These are phyloP conservation scores for Sphenostylis stenocarpa DNA, from an alignment of 306 rosid genomes.

Conservation along the genomic window DNA sequence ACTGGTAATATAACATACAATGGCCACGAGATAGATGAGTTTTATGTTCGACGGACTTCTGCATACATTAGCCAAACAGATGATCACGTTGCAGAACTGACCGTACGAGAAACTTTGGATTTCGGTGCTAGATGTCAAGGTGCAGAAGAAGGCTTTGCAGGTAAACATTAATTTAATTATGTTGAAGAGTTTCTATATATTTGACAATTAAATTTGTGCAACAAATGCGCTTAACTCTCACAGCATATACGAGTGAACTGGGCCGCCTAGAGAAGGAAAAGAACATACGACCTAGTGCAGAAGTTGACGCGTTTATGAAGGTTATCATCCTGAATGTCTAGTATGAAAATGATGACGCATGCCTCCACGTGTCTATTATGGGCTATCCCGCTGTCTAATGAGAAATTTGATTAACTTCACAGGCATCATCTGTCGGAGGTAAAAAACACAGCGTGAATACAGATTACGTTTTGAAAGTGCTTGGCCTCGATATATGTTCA, in stretches of 20 bases:
- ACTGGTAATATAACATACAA: constrained; percentile 76
- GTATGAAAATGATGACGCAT: not conserved
- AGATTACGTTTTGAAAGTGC: constrained; percentile 76
- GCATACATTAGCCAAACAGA: constrained; percentile 94
- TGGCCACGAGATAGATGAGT: constrained; percentile 60
- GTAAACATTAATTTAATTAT: constrained; percentile 35
- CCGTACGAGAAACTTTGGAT: constrained; percentile 89
- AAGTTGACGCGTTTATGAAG: constrained; percentile 92
- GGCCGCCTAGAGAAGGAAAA: constrained; percentile 54
- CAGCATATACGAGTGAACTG: constrained; percentile 56
- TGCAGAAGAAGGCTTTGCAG: constrained; percentile 71
- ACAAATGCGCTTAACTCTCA: not conserved
- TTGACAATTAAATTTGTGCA: not conserved
- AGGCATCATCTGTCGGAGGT: constrained; percentile 90
- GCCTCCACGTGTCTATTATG: not conserved
- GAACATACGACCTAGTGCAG: constrained; percentile 74
- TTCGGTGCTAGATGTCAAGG: constrained; percentile 97
- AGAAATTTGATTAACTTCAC: constrained; percentile 33
- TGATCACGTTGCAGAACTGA: constrained; percentile 76
- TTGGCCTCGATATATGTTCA: constrained; percentile 85
- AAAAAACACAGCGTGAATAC: constrained; percentile 74
- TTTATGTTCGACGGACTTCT: constrained; percentile 73
- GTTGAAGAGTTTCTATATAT: not conserved
- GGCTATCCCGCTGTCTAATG: not conserved
- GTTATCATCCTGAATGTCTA: constrained; percentile 37